Conservation (phyloP, 768 basidiomycete genomes). For the Nidularia sp. region DNA sequence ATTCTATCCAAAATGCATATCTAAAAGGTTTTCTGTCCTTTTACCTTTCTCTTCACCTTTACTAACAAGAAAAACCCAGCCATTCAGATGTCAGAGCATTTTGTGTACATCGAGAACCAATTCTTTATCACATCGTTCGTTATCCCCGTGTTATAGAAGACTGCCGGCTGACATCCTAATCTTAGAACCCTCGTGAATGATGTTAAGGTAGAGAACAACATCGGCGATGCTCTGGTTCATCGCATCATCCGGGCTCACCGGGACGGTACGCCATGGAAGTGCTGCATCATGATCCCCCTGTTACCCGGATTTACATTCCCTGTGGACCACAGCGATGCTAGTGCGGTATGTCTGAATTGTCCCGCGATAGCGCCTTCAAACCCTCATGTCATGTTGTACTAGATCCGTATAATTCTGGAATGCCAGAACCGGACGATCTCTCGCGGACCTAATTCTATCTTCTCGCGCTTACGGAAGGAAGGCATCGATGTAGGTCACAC, state of each 20-base stretch:
- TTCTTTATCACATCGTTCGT: slow-evolving; percentile 83
- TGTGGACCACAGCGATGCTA: slow-evolving; percentile 90
- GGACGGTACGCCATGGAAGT: slow-evolving; percentile 82
- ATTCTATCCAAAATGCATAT: slow-evolving; percentile 94
- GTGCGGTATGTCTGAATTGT: slow-evolving; percentile 62
- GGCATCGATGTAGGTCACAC: slow-evolving; percentile 72
- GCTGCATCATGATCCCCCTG: slow-evolving; percentile 88
- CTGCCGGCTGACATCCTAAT: neutral
- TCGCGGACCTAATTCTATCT: slow-evolving; percentile 90
- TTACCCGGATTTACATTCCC: slow-evolving; percentile 93
- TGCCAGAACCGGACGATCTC: slow-evolving; percentile 90
- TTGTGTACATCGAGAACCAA: slow-evolving; percentile 97
- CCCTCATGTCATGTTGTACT: neutral
- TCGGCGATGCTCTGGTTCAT: slow-evolving; percentile 90
- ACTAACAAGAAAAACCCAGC: slow-evolving; percentile 36
- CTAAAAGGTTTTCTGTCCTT: slow-evolving; percentile 58
- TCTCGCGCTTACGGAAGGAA: slow-evolving; percentile 76
- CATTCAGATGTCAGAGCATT: slow-evolving; percentile 91
- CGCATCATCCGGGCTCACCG: slow-evolving; percentile 86
- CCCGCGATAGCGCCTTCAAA: neutral
- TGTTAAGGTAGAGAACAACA: slow-evolving; percentile 84
- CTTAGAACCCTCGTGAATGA: slow-evolving; percentile 79
- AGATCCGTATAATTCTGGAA: slow-evolving; percentile 94
- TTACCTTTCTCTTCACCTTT: neutral
- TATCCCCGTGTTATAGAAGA: slow-evolving; percentile 1